phyloP scores from a whole-genome alignment of 2,329 filamentous ascomycete species.

The Teratosphaeriaceae sp. region DNA sequence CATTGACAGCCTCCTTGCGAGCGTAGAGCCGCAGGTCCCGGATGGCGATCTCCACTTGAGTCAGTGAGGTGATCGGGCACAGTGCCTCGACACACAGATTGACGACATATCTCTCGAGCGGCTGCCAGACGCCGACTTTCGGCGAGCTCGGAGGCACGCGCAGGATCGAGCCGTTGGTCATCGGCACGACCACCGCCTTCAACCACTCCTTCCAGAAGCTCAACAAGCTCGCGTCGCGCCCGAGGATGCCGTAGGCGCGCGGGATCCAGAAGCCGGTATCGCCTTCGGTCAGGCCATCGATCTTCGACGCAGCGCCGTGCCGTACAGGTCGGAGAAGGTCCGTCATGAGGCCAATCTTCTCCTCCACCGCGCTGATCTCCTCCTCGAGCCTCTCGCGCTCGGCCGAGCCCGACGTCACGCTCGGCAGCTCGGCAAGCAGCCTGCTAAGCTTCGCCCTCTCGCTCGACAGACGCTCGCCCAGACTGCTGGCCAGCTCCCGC shows the following conservation, averaged over 20 bases:
- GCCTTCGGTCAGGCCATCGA: constrained; percentile 89
- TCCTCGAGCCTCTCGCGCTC: constrained; percentile 84
- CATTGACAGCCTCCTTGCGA: constrained; percentile 85
- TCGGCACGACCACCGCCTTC: constrained; percentile 85
- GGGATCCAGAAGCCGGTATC: constrained; percentile 96
- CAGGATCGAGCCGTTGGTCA: constrained; percentile 80
- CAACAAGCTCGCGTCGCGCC: constrained; percentile 73
- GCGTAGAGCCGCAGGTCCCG: constrained; percentile 88
- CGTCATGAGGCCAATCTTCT: constrained; percentile 95
- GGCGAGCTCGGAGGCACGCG: constrained; percentile 84
- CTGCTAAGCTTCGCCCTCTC: constrained; percentile 88
- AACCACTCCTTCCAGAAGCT: constrained; percentile 99
- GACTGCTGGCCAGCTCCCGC: constrained; percentile 81
- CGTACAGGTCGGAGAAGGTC: constrained; percentile 88
- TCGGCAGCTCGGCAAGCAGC: constrained; percentile 75
- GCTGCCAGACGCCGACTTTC: constrained; percentile 89
- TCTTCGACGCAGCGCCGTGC: constrained; percentile 92
- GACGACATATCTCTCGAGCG: constrained; percentile 91
- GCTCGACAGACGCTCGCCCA: constrained; percentile 78
- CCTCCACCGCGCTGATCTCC: constrained; percentile 89
- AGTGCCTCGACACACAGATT: constrained; percentile 95
- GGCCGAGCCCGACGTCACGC: constrained; percentile 69
- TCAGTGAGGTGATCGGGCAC: constrained; percentile 86
- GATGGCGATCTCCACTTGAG: constrained; percentile 86
- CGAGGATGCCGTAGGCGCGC: constrained; percentile 85